These are phyloP conservation scores for Flaveria linearis DNA, from an alignment of 129 eudicot genomes.

Conservation along the genomic window DNA sequence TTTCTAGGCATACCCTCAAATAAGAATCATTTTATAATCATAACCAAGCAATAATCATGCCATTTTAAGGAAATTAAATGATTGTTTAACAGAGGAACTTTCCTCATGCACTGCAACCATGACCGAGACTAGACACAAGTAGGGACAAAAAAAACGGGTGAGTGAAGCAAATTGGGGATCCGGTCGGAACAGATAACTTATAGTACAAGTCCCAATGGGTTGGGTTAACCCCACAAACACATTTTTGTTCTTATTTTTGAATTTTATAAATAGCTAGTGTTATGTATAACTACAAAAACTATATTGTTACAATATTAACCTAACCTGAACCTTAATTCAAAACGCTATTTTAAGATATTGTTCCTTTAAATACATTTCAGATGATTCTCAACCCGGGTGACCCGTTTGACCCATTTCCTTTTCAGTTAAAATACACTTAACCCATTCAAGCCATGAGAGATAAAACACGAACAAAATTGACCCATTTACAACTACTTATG, in stretches of 20 bases:
- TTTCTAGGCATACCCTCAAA: not conserved
- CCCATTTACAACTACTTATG: not conserved
- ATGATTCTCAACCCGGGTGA: slow-evolving; percentile 12
- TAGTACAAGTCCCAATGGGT: not conserved
- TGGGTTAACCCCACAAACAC: not conserved
- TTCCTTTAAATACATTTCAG: not conserved
- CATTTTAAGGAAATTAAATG: not conserved
- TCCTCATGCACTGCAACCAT: slow-evolving; percentile 13
- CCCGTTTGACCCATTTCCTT: not conserved
- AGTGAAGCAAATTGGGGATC: not conserved
- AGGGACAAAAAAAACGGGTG: not conserved
- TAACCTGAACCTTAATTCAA: not conserved
- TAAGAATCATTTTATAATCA: not conserved
- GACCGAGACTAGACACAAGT: slow-evolving; percentile 2
- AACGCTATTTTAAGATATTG: not conserved
- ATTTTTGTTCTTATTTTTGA: not conserved
- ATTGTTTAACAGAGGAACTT: slow-evolving; percentile 14
- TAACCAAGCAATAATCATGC: slow-evolving; percentile 19
- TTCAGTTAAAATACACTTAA: not conserved
- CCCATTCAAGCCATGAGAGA: not conserved
- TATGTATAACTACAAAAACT: slow-evolving; percentile 3
- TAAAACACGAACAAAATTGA: not conserved
- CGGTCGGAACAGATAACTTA: not conserved
- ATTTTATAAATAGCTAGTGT: not conserved
- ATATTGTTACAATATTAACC: not conserved